These are phyloP conservation scores for Acorus calamus DNA, from an alignment of 106 monocot genomes.

Conservation along the genomic window DNA sequence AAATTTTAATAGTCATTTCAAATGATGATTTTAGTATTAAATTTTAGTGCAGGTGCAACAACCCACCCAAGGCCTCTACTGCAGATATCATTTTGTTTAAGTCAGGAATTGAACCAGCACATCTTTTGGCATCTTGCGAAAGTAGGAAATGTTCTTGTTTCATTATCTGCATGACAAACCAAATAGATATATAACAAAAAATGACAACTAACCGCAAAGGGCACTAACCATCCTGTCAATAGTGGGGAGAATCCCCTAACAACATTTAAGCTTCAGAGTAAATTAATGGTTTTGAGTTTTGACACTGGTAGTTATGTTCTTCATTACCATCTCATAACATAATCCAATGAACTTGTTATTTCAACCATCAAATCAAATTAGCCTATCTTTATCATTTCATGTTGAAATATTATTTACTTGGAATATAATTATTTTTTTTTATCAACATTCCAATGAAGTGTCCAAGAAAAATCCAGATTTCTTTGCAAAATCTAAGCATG, in stretches of 20 bases:
- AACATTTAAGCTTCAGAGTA: neutral
- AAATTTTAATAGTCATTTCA: neutral
- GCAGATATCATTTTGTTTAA: constrained; percentile 62
- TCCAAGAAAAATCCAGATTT: too few species aligned
- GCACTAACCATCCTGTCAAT: too few species aligned
- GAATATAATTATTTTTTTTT: too few species aligned
- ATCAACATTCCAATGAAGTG: too few species aligned
- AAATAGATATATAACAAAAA: neutral
- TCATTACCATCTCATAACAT: too few species aligned
- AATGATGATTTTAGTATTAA: neutral
- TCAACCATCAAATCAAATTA: too few species aligned
- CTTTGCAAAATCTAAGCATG: too few species aligned
- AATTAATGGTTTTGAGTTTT: neutral
- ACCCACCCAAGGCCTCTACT: constrained; percentile 60
- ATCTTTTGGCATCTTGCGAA: constrained; percentile 54
- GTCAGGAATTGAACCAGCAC: constrained; percentile 64
- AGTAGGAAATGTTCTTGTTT: constrained; percentile 61
- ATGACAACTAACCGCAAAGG: neutral
- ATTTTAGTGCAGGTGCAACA: neutral
- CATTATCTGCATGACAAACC: constrained; percentile 25
- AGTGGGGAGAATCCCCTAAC: neutral
- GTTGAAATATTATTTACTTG: too few species aligned
- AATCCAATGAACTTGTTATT: too few species aligned
- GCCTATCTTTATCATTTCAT: too few species aligned
- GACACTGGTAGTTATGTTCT: too few species aligned